phyloP scores from a whole-genome alignment of 805 yeast species.

The Blastobotrys americana region DNA sequence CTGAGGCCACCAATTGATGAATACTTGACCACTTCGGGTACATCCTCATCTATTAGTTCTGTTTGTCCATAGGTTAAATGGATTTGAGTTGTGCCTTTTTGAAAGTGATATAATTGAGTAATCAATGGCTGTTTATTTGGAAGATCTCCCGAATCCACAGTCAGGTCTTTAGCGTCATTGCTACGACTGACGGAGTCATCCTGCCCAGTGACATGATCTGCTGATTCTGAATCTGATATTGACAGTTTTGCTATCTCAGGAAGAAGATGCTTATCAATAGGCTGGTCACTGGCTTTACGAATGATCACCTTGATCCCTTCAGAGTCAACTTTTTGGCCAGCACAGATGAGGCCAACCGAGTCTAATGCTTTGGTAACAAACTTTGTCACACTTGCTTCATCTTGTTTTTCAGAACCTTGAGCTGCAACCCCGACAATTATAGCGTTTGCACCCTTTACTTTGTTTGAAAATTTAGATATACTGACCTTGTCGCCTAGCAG shows the following conservation, averaged over 20 bases:
- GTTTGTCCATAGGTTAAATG: slow-evolving; percentile 8
- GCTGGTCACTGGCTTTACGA: background rate
- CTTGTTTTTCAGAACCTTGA: background rate
- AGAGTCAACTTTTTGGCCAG: background rate
- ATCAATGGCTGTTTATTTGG: background rate
- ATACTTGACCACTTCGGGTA: slow-evolving; percentile 32
- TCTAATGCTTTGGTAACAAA: background rate
- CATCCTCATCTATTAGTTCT: slow-evolving; percentile 14
- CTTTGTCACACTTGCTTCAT: background rate
- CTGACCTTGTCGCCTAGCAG: slow-evolving; percentile 46
- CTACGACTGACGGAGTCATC: background rate
- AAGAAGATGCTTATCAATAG: background rate
- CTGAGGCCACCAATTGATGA: slow-evolving; percentile 69
- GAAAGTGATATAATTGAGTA: background rate
- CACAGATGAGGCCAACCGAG: too few relatives aligned
- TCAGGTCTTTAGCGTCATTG: background rate
- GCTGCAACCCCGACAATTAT: slow-evolving; percentile 31
- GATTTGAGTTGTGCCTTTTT: slow-evolving; percentile 13
- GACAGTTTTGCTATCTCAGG: too few relatives aligned
- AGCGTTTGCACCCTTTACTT: slow-evolving; percentile 39
- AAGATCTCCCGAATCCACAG: background rate
- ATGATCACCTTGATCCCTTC: background rate
- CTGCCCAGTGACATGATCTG: too few relatives aligned
- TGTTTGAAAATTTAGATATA: slow-evolving; percentile 41
- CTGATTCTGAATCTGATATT: too few relatives aligned